Base-by-base conservation (phyloP, 2,329 filamentous ascomycete genomes). In the Hypoxylon sp. region DNA sequence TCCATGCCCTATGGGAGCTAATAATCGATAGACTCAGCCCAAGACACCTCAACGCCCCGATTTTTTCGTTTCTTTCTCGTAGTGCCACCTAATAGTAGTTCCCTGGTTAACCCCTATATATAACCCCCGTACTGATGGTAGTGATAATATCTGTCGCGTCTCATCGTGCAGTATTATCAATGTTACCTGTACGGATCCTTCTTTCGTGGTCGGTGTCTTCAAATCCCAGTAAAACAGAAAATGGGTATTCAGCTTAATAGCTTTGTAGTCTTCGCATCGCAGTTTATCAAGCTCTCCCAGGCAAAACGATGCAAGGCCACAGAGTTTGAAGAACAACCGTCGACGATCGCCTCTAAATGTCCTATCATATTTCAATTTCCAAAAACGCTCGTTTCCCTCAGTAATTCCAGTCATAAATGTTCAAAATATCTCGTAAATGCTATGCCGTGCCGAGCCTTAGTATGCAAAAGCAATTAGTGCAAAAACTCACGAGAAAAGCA, bases 291-390 rank as follows among this genome's bases (percentile, higher is more conserved):
- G 33, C 52, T 46, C 59, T 55, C 33, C 42, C n/a, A 33, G 11
- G 46, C 26, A 22, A 52, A 63, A 29, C 52, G 58, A 47, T 19
- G 54, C 37, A 56, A 47, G 24, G 26, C 56, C 42, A n/a, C 11
- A n/a, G 22, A 55, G 35, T 35, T 22, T 31, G 29, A 14, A 51
- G 17, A 11, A 52, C 26, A 46, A 31, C 52, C 39, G 39, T 37
- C 24, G 42, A 42, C 51, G 29, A 53, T 63, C 50, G 33, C 48
- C 31, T 52, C 53, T 65, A 57, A 10, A 33, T 55, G 56, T 62
- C 56, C 47, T 67, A 48, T 59, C 56, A 53, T 65, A 11, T 60
- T 63, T 55, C 65, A 65, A 68, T 68, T 70, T 70, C 62, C 68
- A 60, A n/a, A 63, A 63, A 63, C 62, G 65, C 58, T 70, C 62